Evolutionary conservation across 163 green algal species (phyloP), one percentile per base, ranked within the genome.

Genomic region (Scenedesmus sp.): DNA sequence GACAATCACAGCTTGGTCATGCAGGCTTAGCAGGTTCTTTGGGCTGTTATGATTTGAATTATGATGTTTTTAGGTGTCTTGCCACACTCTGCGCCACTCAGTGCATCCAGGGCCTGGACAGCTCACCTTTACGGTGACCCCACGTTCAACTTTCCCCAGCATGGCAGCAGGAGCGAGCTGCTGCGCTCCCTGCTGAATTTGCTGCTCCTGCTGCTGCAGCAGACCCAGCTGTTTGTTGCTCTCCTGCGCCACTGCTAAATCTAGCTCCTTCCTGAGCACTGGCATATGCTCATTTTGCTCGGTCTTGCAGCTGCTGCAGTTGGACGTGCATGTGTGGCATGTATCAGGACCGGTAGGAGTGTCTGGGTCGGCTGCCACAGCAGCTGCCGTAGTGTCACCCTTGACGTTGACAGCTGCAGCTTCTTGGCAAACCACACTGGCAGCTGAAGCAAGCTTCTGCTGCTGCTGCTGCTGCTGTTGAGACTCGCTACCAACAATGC

Each of bases 161-260:
- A 84, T 84, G 78, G 42, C 10, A 56, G 18, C 73, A 83, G 73
- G 37, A 53, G 78, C 10, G 5, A 12, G 9, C 78, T 84, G 78
- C 37, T 22, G 78, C 13, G 3, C 37, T 37, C 22, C 78, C 78
- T 84, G 26, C 78, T 84, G 3, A 20, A 20, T 3, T 35, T 59
- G 78, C 78, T 84, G 78, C 73, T 83, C 20, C 78, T 84, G 78
- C 78, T 84, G 78, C 37, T 56, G 78, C 43, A n/a, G 35, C 42
- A 56, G 4, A 49, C 24, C 15, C 33, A n/a, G 20, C 35, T 53
- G 40, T 18, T 40, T 15, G 35, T 12, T 56, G 78, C 78, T 84
- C 7, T 59, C 22, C 78, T 53, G 78, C 43, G 37, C 7, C 37
- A 40, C 65, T 40, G 3, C 65, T 3, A 10, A 30, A 10, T 16